A percentile compares a stretch with the other conserved stretches of the same genome.
Evolutionary conservation across 768 basidiomycete genomes (phyloP).

Genomic region (Mycena leptocephala): DNA sequence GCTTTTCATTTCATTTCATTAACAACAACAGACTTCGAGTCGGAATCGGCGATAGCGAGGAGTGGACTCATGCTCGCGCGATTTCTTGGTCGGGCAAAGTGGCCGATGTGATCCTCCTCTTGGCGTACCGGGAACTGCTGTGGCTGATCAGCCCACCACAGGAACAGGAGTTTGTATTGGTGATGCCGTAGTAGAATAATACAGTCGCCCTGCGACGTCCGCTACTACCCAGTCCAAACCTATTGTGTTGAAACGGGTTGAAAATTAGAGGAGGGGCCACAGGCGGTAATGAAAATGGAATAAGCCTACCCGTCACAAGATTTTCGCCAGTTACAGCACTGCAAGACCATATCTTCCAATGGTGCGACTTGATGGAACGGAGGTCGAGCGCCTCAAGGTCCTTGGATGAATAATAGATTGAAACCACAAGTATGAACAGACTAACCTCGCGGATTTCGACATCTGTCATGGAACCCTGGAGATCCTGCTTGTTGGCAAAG

Average conservation of each 20-base stretch:
- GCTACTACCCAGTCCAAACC: slow-evolving; percentile 93
- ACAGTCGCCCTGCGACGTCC: slow-evolving; percentile 90
- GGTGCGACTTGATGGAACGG: slow-evolving; percentile 86
- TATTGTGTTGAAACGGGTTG: slow-evolving; percentile 13
- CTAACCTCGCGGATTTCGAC: slow-evolving; percentile 88
- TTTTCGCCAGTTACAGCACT: slow-evolving; percentile 94
- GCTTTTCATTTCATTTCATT: slow-evolving; percentile 28
- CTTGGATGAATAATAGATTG: background rate
- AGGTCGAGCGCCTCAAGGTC: slow-evolving; percentile 82
- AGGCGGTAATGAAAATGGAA: background rate
- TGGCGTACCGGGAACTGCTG: slow-evolving; percentile 19
- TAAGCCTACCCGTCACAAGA: slow-evolving; percentile 69
- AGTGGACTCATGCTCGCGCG: slow-evolving; percentile 9
- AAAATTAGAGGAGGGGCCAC: background rate
- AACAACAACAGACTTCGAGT: slow-evolving; percentile 15
- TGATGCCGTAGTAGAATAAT: slow-evolving; percentile 70
- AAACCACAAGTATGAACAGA: slow-evolving; percentile 35
- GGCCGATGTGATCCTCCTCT: slow-evolving; percentile 32
- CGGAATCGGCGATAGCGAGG: slow-evolving; percentile 24
- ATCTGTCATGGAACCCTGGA: slow-evolving; percentile 88
- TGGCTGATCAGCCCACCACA: slow-evolving; percentile 37
- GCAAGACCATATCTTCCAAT: slow-evolving; percentile 93
- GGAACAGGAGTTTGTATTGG: slow-evolving; percentile 36
- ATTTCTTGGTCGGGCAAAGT: slow-evolving; percentile 15
- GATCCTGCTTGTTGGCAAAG: slow-evolving; percentile 98